These are phyloP conservation scores for Phaeosphaeriaceae sp. DNA, from an alignment of 2,329 filamentous ascomycete genomes.

Conservation along the genomic window DNA sequence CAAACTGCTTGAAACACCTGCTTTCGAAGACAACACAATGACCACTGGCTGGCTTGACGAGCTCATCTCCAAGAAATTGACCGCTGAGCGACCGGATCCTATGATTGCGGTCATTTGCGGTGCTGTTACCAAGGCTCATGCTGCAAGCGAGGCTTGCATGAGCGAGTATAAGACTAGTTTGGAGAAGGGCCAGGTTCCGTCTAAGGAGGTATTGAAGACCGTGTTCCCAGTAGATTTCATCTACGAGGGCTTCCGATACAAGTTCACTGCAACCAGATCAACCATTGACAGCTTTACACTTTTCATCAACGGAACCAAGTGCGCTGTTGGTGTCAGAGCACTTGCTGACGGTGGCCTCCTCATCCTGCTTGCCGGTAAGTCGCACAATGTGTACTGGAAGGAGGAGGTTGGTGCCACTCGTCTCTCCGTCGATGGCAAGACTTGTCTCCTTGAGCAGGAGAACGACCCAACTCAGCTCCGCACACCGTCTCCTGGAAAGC, in stretches of 20 bases:
- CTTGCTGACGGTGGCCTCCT: conserved; percentile 93
- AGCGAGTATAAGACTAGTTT: conserved; percentile 85
- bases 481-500: conserved; percentile 93
- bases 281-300: conserved; percentile 94
- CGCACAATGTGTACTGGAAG: conserved; percentile 99
- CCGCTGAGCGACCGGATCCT: conserved; percentile 90
- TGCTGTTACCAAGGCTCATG: conserved; percentile 92
- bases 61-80: conserved; percentile 96
- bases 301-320: conserved; percentile 99
- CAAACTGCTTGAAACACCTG: conserved; percentile 96
- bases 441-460: conserved; percentile 95
- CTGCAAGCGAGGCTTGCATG: conserved; percentile 89
- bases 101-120: conserved; percentile 95
- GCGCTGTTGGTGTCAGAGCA: conserved; percentile 87
- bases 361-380: conserved; percentile 87
- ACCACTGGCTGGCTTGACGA: conserved; percentile 99
- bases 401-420: conserved; percentile 96
- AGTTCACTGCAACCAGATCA: conserved; percentile 95
- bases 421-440: conserved; percentile 96
- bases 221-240: conserved; percentile 99
- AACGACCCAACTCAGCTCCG: conserved; percentile 98
- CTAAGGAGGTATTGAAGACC: conserved; percentile 96
- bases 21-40: conserved; percentile 98
- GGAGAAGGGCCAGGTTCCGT: conserved; percentile 96
- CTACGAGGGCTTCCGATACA: conserved; percentile 95